Conservation (phyloP, 2,329 filamentous ascomycete species). For the Fusarium buharicum region DNA sequence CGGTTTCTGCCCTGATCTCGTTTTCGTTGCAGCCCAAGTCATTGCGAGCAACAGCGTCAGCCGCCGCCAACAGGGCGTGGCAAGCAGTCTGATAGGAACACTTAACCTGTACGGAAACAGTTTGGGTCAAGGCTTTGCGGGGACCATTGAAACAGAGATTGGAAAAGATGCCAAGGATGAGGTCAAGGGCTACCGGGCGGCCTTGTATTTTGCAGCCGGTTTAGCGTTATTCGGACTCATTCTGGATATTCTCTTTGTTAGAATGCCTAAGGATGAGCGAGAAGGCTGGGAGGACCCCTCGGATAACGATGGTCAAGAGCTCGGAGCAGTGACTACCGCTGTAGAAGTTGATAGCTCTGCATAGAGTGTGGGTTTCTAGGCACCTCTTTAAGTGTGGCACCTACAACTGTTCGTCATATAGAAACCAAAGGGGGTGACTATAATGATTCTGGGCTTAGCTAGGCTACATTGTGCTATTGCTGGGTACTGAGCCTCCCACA, state of each 20-base stretch:
- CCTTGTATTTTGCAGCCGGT: conserved; percentile 20
- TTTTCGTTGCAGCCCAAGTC: conserved; percentile 62
- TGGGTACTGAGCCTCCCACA: too few species aligned
- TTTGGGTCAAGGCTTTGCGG: conserved; percentile 49
- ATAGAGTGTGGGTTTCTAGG: too few species aligned
- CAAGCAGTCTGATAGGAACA: conserved; percentile 59
- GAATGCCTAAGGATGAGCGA: conserved; percentile 20
- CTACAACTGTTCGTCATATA: too few species aligned
- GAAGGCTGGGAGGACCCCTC: conserved; percentile 21
- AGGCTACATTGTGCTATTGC: too few species aligned
- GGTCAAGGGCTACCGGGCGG: conserved; percentile 8
- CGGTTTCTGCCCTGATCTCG: conserved; percentile 58
- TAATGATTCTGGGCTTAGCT: too few species aligned
- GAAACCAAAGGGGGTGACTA: too few species aligned
- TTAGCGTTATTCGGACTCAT: conserved; percentile 9
- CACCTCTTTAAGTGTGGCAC: too few species aligned
- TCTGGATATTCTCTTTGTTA: conserved; percentile 15
- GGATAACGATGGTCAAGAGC: background rate
- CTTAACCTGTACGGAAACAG: conserved; percentile 49
- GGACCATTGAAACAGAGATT: conserved; percentile 49
- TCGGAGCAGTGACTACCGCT: conserved; percentile 9
- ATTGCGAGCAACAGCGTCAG: conserved; percentile 63
- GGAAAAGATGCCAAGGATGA: background rate
- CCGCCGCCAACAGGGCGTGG: conserved; percentile 61
- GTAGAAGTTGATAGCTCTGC: conserved; percentile 3